These are phyloP conservation scores for Litsea cubeba DNA, from an alignment of 164 flowering plant genomes.

Conservation along the genomic window DNA sequence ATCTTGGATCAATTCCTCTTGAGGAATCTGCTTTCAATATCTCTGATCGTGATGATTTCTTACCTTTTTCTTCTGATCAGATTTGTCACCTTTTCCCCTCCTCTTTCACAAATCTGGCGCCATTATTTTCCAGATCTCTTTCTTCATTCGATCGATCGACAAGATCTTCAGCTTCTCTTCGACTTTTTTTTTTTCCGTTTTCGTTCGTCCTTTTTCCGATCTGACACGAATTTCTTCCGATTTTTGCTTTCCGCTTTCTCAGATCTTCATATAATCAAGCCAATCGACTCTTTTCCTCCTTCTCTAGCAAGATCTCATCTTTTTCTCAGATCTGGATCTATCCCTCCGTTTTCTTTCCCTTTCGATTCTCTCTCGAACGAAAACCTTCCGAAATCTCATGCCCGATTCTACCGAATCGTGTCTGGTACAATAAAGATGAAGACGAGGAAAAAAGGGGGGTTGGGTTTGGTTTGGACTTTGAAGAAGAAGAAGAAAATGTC, in stretches of 20 bases:
- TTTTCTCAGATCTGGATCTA: not conserved
- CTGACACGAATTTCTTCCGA: not conserved
- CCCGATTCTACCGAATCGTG: not conserved
- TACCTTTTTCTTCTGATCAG: no score
- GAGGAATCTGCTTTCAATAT: no score
- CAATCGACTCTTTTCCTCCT: not conserved
- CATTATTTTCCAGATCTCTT: no score
- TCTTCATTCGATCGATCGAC: not conserved
- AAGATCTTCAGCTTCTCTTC: not conserved
- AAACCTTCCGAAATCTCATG: no score
- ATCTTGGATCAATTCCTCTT: no score
- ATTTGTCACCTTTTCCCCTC: no score
- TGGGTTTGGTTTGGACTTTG: not conserved
- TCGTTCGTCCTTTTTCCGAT: not conserved
- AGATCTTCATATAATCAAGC: not conserved
- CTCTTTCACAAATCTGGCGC: no score
- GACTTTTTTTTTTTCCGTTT: not conserved
- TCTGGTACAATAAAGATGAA: not conserved
- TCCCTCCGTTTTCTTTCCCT: not conserved
- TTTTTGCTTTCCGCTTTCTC: not conserved
- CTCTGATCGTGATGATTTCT: no score
- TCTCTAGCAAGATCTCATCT: not conserved
- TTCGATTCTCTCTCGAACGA: not conserved
- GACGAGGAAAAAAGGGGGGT: not conserved
- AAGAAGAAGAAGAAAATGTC: not conserved